Conservation (phyloP, 495 filamentous ascomycete species). For the Chaetomium fimeti region DNA sequence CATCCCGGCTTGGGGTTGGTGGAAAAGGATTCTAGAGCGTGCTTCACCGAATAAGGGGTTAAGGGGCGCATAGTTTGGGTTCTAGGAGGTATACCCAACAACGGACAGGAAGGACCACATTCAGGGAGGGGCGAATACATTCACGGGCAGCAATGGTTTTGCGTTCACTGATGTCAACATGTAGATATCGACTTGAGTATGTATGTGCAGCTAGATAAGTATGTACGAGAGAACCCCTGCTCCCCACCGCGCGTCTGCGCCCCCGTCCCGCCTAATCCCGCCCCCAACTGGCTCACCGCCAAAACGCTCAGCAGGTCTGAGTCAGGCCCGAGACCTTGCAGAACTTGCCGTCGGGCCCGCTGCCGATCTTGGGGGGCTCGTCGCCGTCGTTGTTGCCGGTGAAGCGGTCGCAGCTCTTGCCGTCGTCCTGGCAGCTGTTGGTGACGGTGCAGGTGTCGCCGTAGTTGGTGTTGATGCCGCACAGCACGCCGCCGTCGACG, state of each 20-base stretch:
- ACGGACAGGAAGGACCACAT: too few species aligned
- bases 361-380: slow-evolving; percentile 40
- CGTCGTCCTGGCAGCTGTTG: slow-evolving; percentile 33
- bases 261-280: not conserved
- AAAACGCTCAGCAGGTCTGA: not conserved
- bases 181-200: not conserved
- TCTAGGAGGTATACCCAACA: too few species aligned
- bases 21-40: too few species aligned
- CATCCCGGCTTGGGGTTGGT: too few species aligned
- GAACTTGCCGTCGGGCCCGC: slow-evolving; percentile 29
- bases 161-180: too few species aligned
- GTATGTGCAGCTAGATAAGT: slow-evolving; percentile 1
- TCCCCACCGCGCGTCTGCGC: too few species aligned
- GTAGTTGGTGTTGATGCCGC: slow-evolving; percentile 55
- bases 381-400: slow-evolving; percentile 45
- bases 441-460: slow-evolving; percentile 45
- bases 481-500: slow-evolving; percentile 44
- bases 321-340: slow-evolving; percentile 21
- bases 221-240: slow-evolving; percentile 5
- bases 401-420: slow-evolving; percentile 44
- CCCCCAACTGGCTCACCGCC: too few species aligned
- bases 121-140: too few species aligned
- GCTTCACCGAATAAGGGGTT: too few species aligned
- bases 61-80: too few species aligned
- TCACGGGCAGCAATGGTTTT: too few species aligned